phyloP scores from a whole-genome alignment of 2,329 filamentous ascomycete genomes.

The Colletotrichum australisinense region DNA sequence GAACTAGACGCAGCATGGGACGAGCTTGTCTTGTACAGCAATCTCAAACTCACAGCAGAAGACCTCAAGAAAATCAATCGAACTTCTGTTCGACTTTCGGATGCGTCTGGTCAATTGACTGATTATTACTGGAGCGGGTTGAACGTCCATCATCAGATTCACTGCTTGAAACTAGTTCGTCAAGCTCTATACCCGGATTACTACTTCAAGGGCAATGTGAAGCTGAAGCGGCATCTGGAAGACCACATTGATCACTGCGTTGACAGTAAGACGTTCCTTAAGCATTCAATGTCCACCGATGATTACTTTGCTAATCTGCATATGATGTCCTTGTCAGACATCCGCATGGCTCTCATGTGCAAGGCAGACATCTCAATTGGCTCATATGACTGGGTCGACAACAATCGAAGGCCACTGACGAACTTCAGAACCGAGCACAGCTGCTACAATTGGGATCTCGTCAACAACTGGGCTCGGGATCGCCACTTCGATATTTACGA shows the following conservation, averaged over 20 bases:
- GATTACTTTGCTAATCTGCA: too few species aligned
- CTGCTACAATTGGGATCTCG: not conserved
- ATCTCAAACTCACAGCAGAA: not conserved
- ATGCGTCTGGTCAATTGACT: not conserved
- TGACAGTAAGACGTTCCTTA: not conserved
- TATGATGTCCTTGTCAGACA: not conserved
- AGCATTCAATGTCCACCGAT: too few species aligned
- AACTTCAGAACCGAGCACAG: not conserved
- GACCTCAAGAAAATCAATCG: not conserved
- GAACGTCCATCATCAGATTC: not conserved
- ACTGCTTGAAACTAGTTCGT: not conserved
- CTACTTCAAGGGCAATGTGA: not conserved
- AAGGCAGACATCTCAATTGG: not conserved
- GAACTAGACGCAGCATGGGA: not conserved
- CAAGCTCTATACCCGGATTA: not conserved
- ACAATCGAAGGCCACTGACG: not conserved
- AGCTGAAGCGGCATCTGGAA: not conserved
- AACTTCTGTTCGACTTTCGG: not conserved
- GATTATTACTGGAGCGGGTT: not conserved
- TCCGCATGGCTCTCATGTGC: not conserved
- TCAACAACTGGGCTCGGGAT: not conserved
- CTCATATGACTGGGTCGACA: not conserved
- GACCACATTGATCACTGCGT: not conserved
- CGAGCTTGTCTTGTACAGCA: not conserved
- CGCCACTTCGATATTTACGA: not conserved